A percentile compares a stretch with the other conserved stretches of the same genome.
Evolutionary conservation across 768 basidiomycete genomes (phyloP).

Genomic region (Suillus plorans): DNA sequence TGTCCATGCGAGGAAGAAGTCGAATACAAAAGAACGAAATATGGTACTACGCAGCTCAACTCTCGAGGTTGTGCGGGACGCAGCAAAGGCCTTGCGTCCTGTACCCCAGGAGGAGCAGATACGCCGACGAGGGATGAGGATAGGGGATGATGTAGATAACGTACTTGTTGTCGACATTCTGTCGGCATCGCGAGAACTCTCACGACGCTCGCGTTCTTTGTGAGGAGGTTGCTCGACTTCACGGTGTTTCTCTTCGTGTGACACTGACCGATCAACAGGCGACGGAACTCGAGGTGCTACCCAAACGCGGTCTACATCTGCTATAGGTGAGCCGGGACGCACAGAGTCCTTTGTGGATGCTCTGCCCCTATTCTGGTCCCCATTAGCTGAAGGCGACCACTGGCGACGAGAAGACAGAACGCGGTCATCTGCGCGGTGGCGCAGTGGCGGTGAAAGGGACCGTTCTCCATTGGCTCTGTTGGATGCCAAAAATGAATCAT

Average conservation of each 20-base stretch:
- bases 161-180: slow-evolving; percentile 43
- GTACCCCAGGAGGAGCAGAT: slow-evolving; percentile 39
- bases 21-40: slow-evolving; percentile 35
- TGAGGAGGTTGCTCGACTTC: slow-evolving; percentile 21
- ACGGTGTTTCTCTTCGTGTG: slow-evolving; percentile 26
- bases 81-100: slow-evolving; percentile 32
- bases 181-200: slow-evolving; percentile 28
- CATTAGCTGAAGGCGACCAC: slow-evolving; percentile 18
- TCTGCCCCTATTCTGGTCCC: slow-evolving; percentile 21
- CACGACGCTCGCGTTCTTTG: slow-evolving; percentile 20
- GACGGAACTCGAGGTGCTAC: slow-evolving; percentile 14
- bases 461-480: slow-evolving; percentile 19
- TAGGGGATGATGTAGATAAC: slow-evolving; percentile 45
- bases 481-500: slow-evolving; percentile 26
- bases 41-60: slow-evolving; percentile 36
- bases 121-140: slow-evolving; percentile 35
- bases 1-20: slow-evolving; percentile 38
- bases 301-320: slow-evolving; percentile 28
- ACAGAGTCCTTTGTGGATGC: not conserved
- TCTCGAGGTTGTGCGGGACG: slow-evolving; percentile 49
- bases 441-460: slow-evolving; percentile 22
- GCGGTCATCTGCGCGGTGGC: slow-evolving; percentile 24
- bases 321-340: slow-evolving; percentile 9
- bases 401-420: slow-evolving; percentile 22
- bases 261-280: slow-evolving; percentile 13